Conservation (phyloP, 2,329 filamentous ascomycete species). For the Aureobasidium uvarum region DNA sequence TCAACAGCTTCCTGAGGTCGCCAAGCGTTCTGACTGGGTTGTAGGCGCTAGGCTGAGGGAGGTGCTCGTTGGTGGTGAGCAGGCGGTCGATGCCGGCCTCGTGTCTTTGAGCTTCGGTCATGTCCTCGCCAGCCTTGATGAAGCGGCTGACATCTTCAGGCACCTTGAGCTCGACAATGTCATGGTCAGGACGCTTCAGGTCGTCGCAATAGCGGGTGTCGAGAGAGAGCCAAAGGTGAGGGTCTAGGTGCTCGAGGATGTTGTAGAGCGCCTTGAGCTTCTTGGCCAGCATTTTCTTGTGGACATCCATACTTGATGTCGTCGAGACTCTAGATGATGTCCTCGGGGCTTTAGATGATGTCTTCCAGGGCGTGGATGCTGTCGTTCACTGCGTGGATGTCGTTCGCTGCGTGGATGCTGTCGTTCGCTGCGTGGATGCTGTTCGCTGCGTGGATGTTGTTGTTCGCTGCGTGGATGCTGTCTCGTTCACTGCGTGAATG, state of each 20-base stretch:
- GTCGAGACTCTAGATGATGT: background rate
- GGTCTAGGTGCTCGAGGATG: slow-evolving; percentile 4
- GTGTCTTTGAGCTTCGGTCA: slow-evolving; percentile 4
- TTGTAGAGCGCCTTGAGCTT: slow-evolving; percentile 6
- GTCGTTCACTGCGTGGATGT: background rate
- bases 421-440: background rate
- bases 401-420: background rate
- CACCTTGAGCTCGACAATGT: background rate
- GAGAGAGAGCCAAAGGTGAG: background rate
- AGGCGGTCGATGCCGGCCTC: slow-evolving; percentile 4
- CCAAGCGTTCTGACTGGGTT: background rate
- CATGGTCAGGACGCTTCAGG: background rate
- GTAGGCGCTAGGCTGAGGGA: background rate
- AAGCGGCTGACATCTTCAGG: background rate
- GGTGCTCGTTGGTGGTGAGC: slow-evolving; percentile 7
- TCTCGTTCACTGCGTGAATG: background rate
- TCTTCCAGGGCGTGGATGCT: background rate
- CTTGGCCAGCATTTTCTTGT: slow-evolving; percentile 16
- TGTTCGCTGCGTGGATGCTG: background rate
- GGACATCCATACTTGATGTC: background rate
- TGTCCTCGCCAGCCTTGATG: slow-evolving; percentile 12
- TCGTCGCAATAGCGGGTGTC: background rate
- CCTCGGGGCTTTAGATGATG: background rate
- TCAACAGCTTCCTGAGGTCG: background rate
- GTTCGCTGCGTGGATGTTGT: background rate